A percentile compares a stretch with the other conserved stretches of the same genome.
Conservation (phyloP, 1,284 basidiomycete genomes). For the Coniferiporia sulphurascens region DNA sequence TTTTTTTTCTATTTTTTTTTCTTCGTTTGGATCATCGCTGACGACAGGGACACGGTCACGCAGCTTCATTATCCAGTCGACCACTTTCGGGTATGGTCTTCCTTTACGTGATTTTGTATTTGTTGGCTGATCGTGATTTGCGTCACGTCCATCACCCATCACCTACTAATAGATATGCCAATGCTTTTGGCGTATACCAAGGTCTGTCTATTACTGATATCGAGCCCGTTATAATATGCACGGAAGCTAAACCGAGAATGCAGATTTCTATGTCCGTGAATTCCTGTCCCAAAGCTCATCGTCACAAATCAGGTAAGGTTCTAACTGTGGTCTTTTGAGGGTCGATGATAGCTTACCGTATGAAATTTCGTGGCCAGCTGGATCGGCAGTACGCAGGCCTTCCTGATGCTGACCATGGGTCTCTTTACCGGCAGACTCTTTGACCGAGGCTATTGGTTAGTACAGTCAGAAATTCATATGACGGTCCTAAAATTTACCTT, state of each 20-base stretch:
- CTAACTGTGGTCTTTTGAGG: not conserved
- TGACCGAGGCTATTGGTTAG: constrained; percentile 17
- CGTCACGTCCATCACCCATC: not conserved
- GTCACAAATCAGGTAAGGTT: constrained; percentile 13
- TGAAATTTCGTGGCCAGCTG: constrained; percentile 4
- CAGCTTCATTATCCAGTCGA: not conserved
- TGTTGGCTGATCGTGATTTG: not conserved
- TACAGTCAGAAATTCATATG: not conserved
- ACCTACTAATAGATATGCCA: not conserved
- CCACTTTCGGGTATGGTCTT: not conserved
- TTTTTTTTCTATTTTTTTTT: not conserved
- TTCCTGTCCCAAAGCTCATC: constrained; percentile 6
- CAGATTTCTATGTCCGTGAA: constrained; percentile 14
- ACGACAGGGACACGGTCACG: not conserved
- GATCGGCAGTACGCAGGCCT: constrained; percentile 16
- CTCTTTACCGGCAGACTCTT: constrained; percentile 14
- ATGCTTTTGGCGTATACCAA: not conserved
- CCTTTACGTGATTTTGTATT: not conserved
- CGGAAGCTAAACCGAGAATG: not conserved
- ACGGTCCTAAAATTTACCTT: too few species aligned
- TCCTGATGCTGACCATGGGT: constrained; percentile 12
- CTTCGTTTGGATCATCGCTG: not conserved
- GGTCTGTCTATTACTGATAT: not conserved
- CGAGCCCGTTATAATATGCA: not conserved
- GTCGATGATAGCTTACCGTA: not conserved